Evolutionary conservation across 768 basidiomycete genomes (phyloP).

Genomic region (Tricholoma saponaceum): DNA sequence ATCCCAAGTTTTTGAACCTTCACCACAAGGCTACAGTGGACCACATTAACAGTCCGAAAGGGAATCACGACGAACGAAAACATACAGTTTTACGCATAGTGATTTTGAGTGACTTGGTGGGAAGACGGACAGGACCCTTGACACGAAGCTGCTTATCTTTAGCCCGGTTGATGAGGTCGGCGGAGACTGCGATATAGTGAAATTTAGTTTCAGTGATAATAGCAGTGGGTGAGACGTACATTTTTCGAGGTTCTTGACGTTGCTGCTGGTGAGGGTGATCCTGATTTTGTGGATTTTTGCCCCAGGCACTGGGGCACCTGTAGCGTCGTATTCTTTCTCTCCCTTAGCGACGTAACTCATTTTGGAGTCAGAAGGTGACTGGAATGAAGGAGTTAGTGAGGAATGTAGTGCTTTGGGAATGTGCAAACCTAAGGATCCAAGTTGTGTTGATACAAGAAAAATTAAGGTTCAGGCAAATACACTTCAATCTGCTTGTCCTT

Average conservation of each 20-base stretch:
- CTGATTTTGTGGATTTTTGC: constrained; percentile 99
- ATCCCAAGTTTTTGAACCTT: constrained; percentile 99
- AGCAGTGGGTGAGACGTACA: constrained; percentile 46
- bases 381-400: constrained; percentile 6
- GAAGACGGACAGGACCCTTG: constrained; percentile 97
- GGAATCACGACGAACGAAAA: constrained; percentile 7
- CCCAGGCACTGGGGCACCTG: constrained; percentile 76
- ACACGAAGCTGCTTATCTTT: constrained; percentile 99
- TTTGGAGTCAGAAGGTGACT: constrained; percentile 86
- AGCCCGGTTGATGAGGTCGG: constrained; percentile 95
- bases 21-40: constrained; percentile 88
- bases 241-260: constrained; percentile 98
- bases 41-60: not conserved
- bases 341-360: constrained; percentile 99
- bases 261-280: constrained; percentile 97
- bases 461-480: constrained; percentile 1
- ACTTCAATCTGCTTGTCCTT: not conserved
- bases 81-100: constrained; percentile 98
- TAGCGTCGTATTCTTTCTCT: constrained; percentile 96
- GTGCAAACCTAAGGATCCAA: constrained; percentile 39
- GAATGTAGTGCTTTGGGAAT: not conserved
- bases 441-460: constrained; percentile 6
- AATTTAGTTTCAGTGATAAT: not conserved
- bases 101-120: constrained; percentile 98
- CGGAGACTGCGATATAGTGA: constrained; percentile 61